A percentile compares a stretch with the other conserved stretches of the same genome.
Evolutionary conservation across 352 stramenopile genomes (phyloP).

Genomic region (Phytophthora chlamydospora): DNA sequence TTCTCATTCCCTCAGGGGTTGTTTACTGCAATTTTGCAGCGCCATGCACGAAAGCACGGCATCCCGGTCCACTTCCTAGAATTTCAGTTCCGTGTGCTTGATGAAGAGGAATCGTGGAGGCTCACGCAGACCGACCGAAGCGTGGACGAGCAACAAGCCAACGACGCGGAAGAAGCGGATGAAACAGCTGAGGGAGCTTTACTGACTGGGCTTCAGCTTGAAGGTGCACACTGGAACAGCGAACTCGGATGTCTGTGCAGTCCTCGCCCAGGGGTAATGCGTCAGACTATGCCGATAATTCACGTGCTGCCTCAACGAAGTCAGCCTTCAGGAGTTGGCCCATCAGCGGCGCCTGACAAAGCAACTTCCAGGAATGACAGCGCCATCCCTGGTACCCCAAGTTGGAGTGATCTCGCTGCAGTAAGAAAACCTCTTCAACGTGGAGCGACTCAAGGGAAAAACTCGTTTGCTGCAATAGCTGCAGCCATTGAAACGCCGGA

Average conservation of each 20-base stretch:
- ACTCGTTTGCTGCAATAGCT: neutral
- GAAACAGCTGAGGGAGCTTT: constrained; percentile 49
- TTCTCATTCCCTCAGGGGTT: constrained; percentile 82
- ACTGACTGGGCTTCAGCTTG: constrained; percentile 66
- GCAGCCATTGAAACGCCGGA: neutral
- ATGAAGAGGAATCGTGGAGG: constrained; percentile 35
- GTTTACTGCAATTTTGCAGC: constrained; percentile 81
- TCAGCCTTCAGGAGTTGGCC: neutral
- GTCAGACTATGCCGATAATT: constrained; percentile 84
- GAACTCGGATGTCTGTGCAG: constrained; percentile 57
- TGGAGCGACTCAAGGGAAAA: constrained; percentile 1
- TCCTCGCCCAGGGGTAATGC: constrained; percentile 60
- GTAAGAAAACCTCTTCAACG: constrained; percentile 5
- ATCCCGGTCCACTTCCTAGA: constrained; percentile 81
- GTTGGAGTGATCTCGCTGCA: neutral
- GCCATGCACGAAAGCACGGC: constrained; percentile 66
- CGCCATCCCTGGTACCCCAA: neutral
- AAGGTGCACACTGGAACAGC: constrained; percentile 73
- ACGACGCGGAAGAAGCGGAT: constrained; percentile 8
- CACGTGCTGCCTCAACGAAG: constrained; percentile 76
- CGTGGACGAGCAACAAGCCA: neutral
- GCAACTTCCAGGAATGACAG: neutral
- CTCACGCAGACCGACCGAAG: neutral
- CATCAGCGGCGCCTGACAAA: neutral
- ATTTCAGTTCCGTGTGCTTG: constrained; percentile 75